These are phyloP conservation scores for Podila verticillata DNA, from an alignment of 192 early-diverging fungal genomes.

Conservation along the genomic window DNA sequence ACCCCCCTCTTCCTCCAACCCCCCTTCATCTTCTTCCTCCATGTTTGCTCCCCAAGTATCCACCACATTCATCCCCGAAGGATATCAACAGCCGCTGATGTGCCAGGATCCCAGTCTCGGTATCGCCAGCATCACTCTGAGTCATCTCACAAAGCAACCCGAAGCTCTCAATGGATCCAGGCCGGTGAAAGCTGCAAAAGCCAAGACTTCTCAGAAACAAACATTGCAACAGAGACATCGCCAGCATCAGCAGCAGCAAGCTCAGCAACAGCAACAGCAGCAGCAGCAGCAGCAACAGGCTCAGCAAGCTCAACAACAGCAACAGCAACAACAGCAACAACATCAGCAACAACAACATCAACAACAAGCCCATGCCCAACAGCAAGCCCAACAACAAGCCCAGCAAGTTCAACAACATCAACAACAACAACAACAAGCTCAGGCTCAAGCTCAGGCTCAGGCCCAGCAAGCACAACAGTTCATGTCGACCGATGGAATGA, in stretches of 20 bases:
- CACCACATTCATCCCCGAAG: constrained; percentile 14
- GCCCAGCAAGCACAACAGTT: constrained; percentile 9
- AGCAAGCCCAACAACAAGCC: constrained; percentile 29
- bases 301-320: constrained; percentile 6
- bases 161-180: constrained; percentile 4
- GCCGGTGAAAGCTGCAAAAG: not conserved
- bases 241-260: constrained; percentile 10
- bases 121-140: constrained; percentile 19
- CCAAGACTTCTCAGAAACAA: not conserved
- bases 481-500: constrained; percentile 8
- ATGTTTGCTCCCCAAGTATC: constrained; percentile 28
- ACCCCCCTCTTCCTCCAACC: not conserved
- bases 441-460: not conserved
- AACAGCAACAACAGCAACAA: constrained; percentile 26
- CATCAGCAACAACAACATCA: constrained; percentile 22
- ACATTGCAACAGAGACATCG: not conserved
- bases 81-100: constrained; percentile 32
- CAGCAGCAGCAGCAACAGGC: not conserved
- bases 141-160: constrained; percentile 28
- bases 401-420: constrained; percentile 8
- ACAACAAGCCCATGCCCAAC: constrained; percentile 12
- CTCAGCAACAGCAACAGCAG: not conserved
- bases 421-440: constrained; percentile 18
- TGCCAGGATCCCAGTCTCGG: constrained; percentile 44
- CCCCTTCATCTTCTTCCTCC: constrained; percentile 20